Conservation (phyloP, 257 asterid genomes). For the Solanum gracilifrons region DNA sequence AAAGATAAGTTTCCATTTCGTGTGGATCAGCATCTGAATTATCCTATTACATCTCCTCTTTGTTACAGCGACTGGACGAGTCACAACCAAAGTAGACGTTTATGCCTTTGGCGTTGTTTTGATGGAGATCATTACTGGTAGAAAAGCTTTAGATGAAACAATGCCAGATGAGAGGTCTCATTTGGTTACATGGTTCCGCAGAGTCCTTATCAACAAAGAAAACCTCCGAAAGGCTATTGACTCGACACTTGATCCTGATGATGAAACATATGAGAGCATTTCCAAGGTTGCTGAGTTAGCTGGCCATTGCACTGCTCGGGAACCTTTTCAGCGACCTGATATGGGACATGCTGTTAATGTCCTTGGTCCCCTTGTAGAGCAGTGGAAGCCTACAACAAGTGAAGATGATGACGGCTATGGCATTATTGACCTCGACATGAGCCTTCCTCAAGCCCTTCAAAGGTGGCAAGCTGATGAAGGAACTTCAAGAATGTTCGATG, state of each 20-base stretch:
- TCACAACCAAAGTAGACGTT: conserved; percentile 85
- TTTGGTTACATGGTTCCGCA: conserved; percentile 84
- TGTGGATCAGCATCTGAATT: not conserved
- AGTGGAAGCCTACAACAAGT: conserved; percentile 61
- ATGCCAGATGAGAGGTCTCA: conserved; percentile 85
- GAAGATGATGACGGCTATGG: conserved; percentile 62
- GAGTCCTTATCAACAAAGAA: conserved; percentile 78
- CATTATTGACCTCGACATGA: conserved; percentile 62
- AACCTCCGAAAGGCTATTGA: conserved; percentile 65
- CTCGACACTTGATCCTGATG: conserved; percentile 52
- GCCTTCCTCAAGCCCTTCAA: conserved; percentile 85
- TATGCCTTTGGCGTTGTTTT: conserved; percentile 87
- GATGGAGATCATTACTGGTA: conserved; percentile 81
- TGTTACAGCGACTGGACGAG: conserved; percentile 81
- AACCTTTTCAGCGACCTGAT: conserved; percentile 88
- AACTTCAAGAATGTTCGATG: conserved; percentile 84
- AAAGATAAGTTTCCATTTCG: not conserved
- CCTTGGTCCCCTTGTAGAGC: conserved; percentile 82
- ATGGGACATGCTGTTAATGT: conserved; percentile 96
- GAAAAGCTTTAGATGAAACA: conserved; percentile 75
- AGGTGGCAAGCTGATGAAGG: conserved; percentile 95
- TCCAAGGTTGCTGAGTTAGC: conserved; percentile 86
- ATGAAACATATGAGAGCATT: conserved; percentile 68
- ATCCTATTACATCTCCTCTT: not conserved
- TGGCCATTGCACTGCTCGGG: conserved; percentile 84